Percentiles rank a stretch among this genome's conserved stretches.
phyloP scores from a whole-genome alignment of 495 filamentous ascomycete genomes.

The Annulohypoxylon nitens region DNA sequence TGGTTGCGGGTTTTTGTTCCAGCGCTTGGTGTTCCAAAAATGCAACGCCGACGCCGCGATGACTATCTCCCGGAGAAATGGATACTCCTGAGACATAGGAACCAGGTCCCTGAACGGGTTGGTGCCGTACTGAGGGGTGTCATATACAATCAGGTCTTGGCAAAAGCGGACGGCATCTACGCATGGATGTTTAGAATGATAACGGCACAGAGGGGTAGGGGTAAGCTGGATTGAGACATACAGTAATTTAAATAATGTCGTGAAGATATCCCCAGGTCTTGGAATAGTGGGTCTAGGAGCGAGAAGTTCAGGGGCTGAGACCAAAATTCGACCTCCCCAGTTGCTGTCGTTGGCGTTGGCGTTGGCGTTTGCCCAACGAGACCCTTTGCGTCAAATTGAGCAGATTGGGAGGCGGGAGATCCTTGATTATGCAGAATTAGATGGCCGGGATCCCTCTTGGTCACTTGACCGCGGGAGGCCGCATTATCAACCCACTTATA shows the following conservation, averaged over 20 bases:
- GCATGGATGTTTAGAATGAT: constrained; percentile 6
- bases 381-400: constrained; percentile 4
- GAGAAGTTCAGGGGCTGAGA: constrained; percentile 27
- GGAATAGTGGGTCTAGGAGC: constrained; percentile 57
- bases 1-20: constrained; percentile 12
- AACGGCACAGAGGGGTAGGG: background rate
- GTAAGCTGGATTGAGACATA: constrained; percentile 7
- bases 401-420: constrained; percentile 12
- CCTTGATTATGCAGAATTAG: background rate
- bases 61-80: constrained; percentile 64
- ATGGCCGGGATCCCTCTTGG: constrained; percentile 6
- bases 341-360: background rate
- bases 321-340: constrained; percentile 19
- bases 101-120: constrained; percentile 68
- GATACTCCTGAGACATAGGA: constrained; percentile 58
- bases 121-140: constrained; percentile 55
- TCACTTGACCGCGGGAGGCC: constrained; percentile 31
- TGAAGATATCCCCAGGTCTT: constrained; percentile 52
- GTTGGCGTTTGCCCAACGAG: background rate
- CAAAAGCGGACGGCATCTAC: constrained; percentile 66
- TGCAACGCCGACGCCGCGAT: constrained; percentile 69
- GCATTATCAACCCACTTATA: constrained; percentile 59
- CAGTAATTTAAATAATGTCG: constrained; percentile 62
- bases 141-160: constrained; percentile 65
- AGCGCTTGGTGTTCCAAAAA: constrained; percentile 55